These are phyloP conservation scores for Penicillium waksmanii DNA, from an alignment of 495 filamentous ascomycete species.

Conservation along the genomic window DNA sequence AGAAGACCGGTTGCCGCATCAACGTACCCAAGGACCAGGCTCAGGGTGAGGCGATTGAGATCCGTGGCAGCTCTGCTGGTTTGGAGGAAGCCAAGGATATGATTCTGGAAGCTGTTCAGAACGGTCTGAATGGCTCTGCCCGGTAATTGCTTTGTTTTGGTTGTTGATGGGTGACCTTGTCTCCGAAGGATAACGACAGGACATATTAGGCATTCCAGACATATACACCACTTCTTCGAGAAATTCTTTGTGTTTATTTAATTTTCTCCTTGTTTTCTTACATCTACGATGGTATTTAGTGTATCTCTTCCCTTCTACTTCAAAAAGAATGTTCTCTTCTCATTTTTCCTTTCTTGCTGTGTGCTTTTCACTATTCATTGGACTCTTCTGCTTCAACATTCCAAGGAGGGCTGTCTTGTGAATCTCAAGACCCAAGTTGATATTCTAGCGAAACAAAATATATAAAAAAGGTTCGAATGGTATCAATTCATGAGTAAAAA, in stretches of 20 bases:
- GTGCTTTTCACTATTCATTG: no score
- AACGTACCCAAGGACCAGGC: conserved; percentile 83
- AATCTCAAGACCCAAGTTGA: not conserved
- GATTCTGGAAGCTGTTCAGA: conserved; percentile 78
- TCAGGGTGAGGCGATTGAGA: conserved; percentile 82
- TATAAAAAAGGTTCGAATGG: no score
- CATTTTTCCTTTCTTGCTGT: not conserved
- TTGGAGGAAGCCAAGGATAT: conserved; percentile 86
- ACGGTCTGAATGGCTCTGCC: conserved; percentile 36
- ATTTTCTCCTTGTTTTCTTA: conserved; percentile 11
- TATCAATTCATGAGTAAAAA: no score
- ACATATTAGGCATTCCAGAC: conserved; percentile 21
- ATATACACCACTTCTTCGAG: conserved; percentile 20
- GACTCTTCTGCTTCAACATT: no score
- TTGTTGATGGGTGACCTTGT: not conserved
- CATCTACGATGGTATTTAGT: conserved; percentile 17
- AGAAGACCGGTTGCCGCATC: conserved; percentile 89
- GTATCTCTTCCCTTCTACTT: conserved; percentile 18
- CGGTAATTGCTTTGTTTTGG: conserved; percentile 20
- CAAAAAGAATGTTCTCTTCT: conserved; percentile 29
- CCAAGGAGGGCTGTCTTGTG: not conserved
- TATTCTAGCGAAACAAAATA: not conserved
- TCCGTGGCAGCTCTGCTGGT: conserved; percentile 75
- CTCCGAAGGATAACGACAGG: conserved; percentile 13
- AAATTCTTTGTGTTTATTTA: conserved; percentile 25